phyloP scores from a whole-genome alignment of 2,329 filamentous ascomycete species.

The Botryotinia calthae region DNA sequence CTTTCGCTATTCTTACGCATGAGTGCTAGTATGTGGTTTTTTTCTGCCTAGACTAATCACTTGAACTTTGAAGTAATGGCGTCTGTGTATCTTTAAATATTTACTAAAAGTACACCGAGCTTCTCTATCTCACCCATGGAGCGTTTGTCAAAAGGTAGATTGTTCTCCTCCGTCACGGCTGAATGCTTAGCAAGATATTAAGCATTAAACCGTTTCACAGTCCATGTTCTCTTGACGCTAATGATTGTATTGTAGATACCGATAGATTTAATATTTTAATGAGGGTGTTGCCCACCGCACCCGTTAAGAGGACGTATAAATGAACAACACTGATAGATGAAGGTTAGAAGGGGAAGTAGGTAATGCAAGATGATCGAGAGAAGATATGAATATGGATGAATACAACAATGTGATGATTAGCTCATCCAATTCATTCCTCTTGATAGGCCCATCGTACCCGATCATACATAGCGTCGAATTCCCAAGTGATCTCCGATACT shows the following conservation, averaged over 20 bases:
- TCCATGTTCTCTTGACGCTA: too few species aligned
- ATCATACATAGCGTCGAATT: conserved; percentile 23
- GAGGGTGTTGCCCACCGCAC: not conserved
- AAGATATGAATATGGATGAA: not conserved
- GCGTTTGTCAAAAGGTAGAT: not conserved
- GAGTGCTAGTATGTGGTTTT: too few species aligned
- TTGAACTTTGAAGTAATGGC: not conserved
- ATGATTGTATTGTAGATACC: too few species aligned
- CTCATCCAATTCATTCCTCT: too few species aligned
- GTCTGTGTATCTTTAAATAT: not conserved
- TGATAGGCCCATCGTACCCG: conserved; percentile 15
- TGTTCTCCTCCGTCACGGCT: not conserved
- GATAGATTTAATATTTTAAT: accelerated
- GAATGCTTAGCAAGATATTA: too few species aligned
- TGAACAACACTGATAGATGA: too few species aligned
- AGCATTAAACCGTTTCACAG: too few species aligned
- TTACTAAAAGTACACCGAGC: not conserved
- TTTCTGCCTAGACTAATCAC: too few species aligned
- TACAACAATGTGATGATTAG: not conserved
- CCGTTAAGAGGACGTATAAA: not conserved
- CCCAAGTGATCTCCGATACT: conserved; percentile 16
- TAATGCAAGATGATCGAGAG: too few species aligned
- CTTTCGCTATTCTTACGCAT: too few species aligned
- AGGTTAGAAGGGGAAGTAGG: not conserved
- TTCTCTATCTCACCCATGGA: not conserved